Evolutionary conservation across 305 asterid genomes (phyloP).

Genomic region (Solanum aculeatissimum): DNA sequence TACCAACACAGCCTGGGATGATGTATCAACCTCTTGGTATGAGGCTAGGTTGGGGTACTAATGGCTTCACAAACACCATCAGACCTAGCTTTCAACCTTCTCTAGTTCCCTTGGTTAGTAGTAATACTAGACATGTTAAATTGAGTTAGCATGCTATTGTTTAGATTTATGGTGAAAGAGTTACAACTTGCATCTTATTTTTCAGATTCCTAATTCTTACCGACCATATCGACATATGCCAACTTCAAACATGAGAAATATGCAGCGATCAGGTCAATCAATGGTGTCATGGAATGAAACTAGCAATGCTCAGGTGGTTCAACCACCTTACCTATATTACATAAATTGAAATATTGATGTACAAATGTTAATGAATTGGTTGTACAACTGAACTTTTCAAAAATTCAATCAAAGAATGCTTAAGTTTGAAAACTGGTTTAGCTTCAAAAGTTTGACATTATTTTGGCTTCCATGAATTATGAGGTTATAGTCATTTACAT

Average conservation of each 20-base stretch:
- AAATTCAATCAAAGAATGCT: neutral
- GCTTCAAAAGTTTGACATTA: neutral
- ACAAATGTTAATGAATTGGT: neutral
- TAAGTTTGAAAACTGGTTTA: neutral
- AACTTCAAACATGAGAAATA: conserved; percentile 15
- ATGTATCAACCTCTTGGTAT: conserved; percentile 51
- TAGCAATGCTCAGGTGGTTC: conserved; percentile 44
- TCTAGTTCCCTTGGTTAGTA: conserved; percentile 50
- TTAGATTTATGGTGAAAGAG: neutral
- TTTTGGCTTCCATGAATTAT: neutral
- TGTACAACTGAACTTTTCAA: neutral
- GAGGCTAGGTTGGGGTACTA: conserved; percentile 68
- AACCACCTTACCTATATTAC: neutral
- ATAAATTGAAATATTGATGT: neutral
- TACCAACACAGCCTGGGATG: conserved; percentile 37
- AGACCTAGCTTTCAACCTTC: conserved; percentile 44
- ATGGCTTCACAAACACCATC: conserved; percentile 33
- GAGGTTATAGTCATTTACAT: neutral
- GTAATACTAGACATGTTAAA: neutral
- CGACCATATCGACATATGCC: conserved; percentile 32
- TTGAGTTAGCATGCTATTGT: neutral
- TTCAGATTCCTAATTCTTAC: conserved; percentile 42
- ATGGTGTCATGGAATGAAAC: conserved; percentile 35
- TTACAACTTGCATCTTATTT: neutral
- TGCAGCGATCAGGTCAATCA: conserved; percentile 18